Conservation (phyloP, 2,329 filamentous ascomycete species). For the Aspergillus chevalieri region DNA sequence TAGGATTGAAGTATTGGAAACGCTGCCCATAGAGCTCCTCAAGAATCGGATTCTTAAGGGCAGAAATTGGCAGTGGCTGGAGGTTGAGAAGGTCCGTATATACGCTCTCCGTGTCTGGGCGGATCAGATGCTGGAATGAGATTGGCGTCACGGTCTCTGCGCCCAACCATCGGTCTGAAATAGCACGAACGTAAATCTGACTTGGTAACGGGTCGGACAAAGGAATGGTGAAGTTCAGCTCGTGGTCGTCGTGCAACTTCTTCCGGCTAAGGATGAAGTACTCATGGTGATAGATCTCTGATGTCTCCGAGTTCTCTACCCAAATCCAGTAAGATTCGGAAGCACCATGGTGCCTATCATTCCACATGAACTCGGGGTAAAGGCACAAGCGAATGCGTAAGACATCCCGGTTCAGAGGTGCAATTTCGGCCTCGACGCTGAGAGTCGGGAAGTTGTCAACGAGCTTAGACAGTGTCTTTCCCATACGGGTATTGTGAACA, state of each 20-base stretch:
- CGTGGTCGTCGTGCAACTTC: slow-evolving; percentile 92
- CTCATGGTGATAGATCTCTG: slow-evolving; percentile 96
- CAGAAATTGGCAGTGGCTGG: slow-evolving; percentile 79
- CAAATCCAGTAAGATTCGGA: slow-evolving; percentile 98
- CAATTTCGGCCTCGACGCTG: slow-evolving; percentile 86
- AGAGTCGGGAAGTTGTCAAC: slow-evolving; percentile 89
- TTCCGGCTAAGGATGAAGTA: slow-evolving; percentile 87
- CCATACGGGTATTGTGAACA: slow-evolving; percentile 86
- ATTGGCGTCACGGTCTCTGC: slow-evolving; percentile 93
- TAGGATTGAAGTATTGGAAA: slow-evolving; percentile 97
- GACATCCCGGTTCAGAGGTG: slow-evolving; percentile 89
- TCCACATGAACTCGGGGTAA: slow-evolving; percentile 88
- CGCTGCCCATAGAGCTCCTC: slow-evolving; percentile 84
- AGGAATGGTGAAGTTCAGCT: slow-evolving; percentile 96
- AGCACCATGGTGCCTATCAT: slow-evolving; percentile 84
- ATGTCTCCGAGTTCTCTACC: slow-evolving; percentile 97
- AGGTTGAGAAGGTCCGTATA: slow-evolving; percentile 92
- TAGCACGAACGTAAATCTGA: slow-evolving; percentile 90
- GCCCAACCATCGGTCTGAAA: slow-evolving; percentile 94
- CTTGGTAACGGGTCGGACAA: slow-evolving; percentile 86
- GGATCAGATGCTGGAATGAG: slow-evolving; percentile 95
- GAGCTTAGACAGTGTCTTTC: slow-evolving; percentile 71
- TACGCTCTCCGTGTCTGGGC: slow-evolving; percentile 93
- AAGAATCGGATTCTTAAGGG: slow-evolving; percentile 76
- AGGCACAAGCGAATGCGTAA: slow-evolving; percentile 82